Evolutionary conservation across 2,329 filamentous ascomycete species (phyloP), one percentile per base, ranked within the genome.

Genomic region (Colletotrichum australisinense): DNA sequence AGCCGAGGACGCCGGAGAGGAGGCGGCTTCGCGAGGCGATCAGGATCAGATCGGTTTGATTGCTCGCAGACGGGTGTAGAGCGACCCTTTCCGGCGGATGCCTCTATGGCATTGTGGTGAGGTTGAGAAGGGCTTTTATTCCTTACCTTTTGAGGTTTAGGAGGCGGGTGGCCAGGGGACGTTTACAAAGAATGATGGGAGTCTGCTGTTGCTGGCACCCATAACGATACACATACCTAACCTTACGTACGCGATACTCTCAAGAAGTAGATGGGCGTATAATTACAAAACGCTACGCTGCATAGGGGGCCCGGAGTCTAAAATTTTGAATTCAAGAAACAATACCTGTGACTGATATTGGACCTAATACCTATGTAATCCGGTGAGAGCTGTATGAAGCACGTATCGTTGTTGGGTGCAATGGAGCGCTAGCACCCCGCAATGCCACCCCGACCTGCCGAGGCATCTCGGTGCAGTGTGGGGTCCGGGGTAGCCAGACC

Each of bases 381-480:
- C 5, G 16, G 5, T 42, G 14, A 42, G 38, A 16, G 38, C 3
- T 42, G 38, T 38, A 38, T 38, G 28, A 7, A 53, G 32, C 42
- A n/a, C 1, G 19, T 5, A 28, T 35, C 19, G 35, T 3, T 42
- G 14, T 42, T 42, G 38, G 38, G 19, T 30, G 9, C 14, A 65
- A 5, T 28, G 52, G 22, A 22, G 63, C 59, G 62, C 68, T 66
- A 62, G 62, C 56, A 63, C 69, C 72, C 72, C 72, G 53, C 68
- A 72, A 69, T 74, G 58, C 49, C 52, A 57, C 55, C 35, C 69
- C 67, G 26, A 60, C 56, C 63, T 74, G 63, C 72, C 72, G 72
- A 74, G 72, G 72, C 68, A 72, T 72, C 68, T 72, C 57, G 55
- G 68, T 66, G 70, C 58, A 73, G 42, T 73, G 71, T 74, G 72